These are phyloP conservation scores for Allomyces macrogynus DNA, from an alignment of 192 early-diverging fungal genomes.

Conservation along the genomic window DNA sequence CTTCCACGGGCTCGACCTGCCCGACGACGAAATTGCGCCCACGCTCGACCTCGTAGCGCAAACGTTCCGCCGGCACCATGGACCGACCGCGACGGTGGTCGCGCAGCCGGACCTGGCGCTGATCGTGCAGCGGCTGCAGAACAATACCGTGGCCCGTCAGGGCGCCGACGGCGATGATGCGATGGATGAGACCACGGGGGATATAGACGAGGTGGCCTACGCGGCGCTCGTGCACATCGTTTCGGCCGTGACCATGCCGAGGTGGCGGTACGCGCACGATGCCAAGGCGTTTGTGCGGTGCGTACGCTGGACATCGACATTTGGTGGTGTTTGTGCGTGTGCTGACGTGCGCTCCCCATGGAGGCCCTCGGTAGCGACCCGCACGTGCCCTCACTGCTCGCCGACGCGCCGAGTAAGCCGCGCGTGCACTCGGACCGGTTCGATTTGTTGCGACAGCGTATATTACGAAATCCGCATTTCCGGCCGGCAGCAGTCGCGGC, in stretches of 20 bases:
- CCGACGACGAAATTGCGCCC: background rate
- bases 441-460: constrained; percentile 54
- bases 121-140: background rate
- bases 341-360: background rate
- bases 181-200: too few relatives aligned
- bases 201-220: constrained; percentile 22
- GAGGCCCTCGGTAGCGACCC: constrained; percentile 6
- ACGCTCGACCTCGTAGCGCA: background rate
- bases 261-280: constrained; percentile 42
- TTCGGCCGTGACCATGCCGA: constrained; percentile 52
- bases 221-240: constrained; percentile 38
- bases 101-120: background rate
- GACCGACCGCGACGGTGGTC: background rate
- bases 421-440: constrained; percentile 54
- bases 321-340: background rate
- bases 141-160: background rate
- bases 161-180: too few relatives aligned
- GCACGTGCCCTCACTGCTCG: constrained; percentile 23
- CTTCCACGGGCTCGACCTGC: background rate
- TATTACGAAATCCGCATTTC: constrained; percentile 64
- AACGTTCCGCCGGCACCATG: background rate
- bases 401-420: constrained; percentile 36
- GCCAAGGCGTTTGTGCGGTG: constrained; percentile 40
- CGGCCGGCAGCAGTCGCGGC: constrained; percentile 36
- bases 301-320: background rate